These are phyloP conservation scores for Paecilomyces variotii DNA, from an alignment of 2,329 filamentous ascomycete genomes.

Conservation along the genomic window DNA sequence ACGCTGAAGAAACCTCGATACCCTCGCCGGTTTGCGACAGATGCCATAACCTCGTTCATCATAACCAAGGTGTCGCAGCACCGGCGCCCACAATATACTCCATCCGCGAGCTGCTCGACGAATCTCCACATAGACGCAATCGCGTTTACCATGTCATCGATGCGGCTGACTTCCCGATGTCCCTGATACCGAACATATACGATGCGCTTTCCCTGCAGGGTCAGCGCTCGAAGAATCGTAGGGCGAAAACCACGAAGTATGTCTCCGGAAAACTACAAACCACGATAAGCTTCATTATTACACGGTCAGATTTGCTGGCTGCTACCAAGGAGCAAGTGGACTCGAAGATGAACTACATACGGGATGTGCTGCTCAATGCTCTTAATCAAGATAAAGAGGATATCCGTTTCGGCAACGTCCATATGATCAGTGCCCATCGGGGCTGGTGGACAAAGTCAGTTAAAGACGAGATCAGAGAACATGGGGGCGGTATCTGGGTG, in stretches of 20 bases:
- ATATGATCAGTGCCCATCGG: slow-evolving; percentile 75
- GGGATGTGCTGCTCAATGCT: slow-evolving; percentile 66
- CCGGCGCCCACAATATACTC: slow-evolving; percentile 73
- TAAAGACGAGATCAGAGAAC: slow-evolving; percentile 75
- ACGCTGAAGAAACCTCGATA: slow-evolving; percentile 12
- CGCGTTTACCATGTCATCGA: slow-evolving; percentile 94
- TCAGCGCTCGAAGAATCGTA: slow-evolving; percentile 70
- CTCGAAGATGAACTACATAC: slow-evolving; percentile 74
- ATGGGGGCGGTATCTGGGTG: slow-evolving; percentile 86
- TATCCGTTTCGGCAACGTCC: slow-evolving; percentile 79
- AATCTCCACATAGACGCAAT: slow-evolving; percentile 84
- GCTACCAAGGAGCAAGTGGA: slow-evolving; percentile 80
- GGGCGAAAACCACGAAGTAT: slow-evolving; percentile 61
- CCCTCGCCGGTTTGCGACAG: slow-evolving; percentile 60
- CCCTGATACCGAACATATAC: slow-evolving; percentile 70
- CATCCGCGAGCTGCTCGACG: slow-evolving; percentile 73
- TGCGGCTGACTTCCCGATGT: slow-evolving; percentile 94
- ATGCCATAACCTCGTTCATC: slow-evolving; percentile 74
- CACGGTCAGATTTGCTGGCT: slow-evolving; percentile 75
- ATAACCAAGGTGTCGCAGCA: slow-evolving; percentile 63
- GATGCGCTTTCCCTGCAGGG: slow-evolving; percentile 62
- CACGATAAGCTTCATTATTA: slow-evolving; percentile 85
- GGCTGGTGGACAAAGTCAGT: slow-evolving; percentile 86
- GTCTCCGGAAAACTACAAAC: slow-evolving; percentile 62
- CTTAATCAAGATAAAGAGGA: slow-evolving; percentile 60